Percentiles rank a stretch among this genome's conserved stretches.
These are phyloP conservation scores for Limnanthes douglasii DNA, from an alignment of 345 rosid genomes.

Conservation along the genomic window DNA sequence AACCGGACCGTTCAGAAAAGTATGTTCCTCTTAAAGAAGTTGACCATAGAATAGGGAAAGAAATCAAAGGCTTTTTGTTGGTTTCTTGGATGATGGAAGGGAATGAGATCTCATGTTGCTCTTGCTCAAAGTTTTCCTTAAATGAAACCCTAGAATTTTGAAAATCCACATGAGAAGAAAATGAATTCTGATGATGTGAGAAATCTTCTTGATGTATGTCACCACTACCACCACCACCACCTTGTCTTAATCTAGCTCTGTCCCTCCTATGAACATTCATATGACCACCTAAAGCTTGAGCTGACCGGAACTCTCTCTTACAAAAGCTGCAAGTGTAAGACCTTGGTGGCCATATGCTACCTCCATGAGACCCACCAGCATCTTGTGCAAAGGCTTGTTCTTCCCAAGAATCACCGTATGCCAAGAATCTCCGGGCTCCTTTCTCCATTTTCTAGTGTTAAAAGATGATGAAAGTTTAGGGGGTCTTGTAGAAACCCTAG, in stretches of 20 bases:
- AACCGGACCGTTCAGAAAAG: too few species aligned
- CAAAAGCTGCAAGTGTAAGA: constrained; percentile 80
- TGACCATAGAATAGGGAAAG: constrained; percentile 19
- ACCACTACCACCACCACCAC: not conserved
- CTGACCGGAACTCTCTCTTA: constrained; percentile 69
- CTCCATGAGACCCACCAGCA: constrained; percentile 42
- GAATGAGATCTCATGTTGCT: constrained; percentile 11
- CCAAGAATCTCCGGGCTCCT: too few species aligned
- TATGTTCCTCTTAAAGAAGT: too few species aligned
- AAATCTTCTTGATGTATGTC: constrained; percentile 18
- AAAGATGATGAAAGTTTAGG: too few species aligned
- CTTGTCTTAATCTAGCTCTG: constrained; percentile 70
- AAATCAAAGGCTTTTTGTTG: constrained; percentile 36
- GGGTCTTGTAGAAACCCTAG: too few species aligned
- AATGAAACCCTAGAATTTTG: too few species aligned
- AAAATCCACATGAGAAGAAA: constrained; percentile 22
- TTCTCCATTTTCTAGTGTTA: too few species aligned
- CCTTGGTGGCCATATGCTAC: constrained; percentile 87
- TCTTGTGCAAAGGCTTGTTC: constrained; percentile 85
- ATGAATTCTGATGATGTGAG: constrained; percentile 11
- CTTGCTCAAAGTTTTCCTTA: constrained; percentile 13
- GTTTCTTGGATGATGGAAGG: constrained; percentile 37
- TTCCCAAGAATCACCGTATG: too few species aligned
- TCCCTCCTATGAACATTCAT: constrained; percentile 95
- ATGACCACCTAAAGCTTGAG: constrained; percentile 93